Evolutionary conservation across 2,329 filamentous ascomycete species (phyloP).

Genomic region (Whalleya microplaca): DNA sequence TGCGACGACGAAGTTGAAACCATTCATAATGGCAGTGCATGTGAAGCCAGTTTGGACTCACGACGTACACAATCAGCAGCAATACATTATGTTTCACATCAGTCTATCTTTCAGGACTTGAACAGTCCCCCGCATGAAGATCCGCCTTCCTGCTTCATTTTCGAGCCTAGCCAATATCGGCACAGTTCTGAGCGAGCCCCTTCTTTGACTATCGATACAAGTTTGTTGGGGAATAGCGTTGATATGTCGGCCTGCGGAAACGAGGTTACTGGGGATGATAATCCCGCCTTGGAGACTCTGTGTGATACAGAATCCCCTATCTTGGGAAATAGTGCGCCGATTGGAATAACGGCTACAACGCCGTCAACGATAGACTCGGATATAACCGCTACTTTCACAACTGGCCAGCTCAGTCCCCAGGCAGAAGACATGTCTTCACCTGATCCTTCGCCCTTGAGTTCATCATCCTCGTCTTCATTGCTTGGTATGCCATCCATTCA

Average conservation of each 20-base stretch:
- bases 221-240: neutral
- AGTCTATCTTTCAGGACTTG: too few relatives aligned
- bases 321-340: too few relatives aligned
- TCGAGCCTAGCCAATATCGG: neutral
- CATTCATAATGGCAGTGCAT: neutral
- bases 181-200: neutral
- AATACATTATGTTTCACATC: too few relatives aligned
- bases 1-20: neutral
- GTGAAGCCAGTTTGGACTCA: neutral
- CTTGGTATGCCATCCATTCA: neutral
- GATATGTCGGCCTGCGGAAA: neutral
- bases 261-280: neutral
- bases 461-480: neutral
- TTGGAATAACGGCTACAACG: too few relatives aligned
- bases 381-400: too few relatives aligned
- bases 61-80: neutral
- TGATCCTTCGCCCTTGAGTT: neutral
- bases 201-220: constrained; percentile 4
- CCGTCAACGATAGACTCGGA: too few relatives aligned
- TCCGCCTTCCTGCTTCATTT: neutral
- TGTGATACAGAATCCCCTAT: too few relatives aligned
- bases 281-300: neutral
- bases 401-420: too few relatives aligned
- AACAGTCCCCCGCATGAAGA: too few relatives aligned
- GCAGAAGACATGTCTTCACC: neutral